Percentiles rank a stretch among this genome's conserved stretches.
These are phyloP conservation scores for Vaccinium corymbosum DNA, from an alignment of 148 eudicot genomes.

Conservation along the genomic window DNA sequence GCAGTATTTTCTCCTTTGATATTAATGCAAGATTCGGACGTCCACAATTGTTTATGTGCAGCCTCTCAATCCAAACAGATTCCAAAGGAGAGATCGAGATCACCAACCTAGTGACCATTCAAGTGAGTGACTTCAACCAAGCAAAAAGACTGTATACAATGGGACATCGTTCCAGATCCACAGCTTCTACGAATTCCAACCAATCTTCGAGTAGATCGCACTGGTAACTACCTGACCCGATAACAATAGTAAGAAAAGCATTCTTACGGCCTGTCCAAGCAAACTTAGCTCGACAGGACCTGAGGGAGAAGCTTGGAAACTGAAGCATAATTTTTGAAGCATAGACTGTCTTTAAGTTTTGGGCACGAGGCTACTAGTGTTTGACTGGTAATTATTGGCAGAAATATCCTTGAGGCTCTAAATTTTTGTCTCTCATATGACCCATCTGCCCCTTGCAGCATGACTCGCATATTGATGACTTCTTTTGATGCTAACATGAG, in stretches of 20 bases:
- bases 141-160: conserved; percentile 23
- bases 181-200: conserved; percentile 29
- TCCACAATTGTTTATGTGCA: conserved; percentile 10
- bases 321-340: background rate
- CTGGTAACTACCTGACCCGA: conserved; percentile 19
- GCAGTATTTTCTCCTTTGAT: background rate
- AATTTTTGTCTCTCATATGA: background rate
- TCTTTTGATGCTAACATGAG: conserved; percentile 18
- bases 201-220: conserved; percentile 26
- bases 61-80: conserved; percentile 28
- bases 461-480: conserved; percentile 25
- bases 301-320: background rate
- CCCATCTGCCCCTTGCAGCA: conserved; percentile 15
- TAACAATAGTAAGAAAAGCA: background rate
- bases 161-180: conserved; percentile 24
- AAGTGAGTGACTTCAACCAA: conserved; percentile 21
- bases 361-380: background rate
- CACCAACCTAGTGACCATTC: conserved; percentile 23
- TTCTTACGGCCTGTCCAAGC: background rate
- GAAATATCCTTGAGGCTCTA: conserved; percentile 9
- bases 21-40: background rate
- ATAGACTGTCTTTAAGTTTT: background rate
- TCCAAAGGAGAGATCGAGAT: conserved; percentile 20
- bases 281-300: conserved; percentile 1
- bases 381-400: background rate